A percentile compares a stretch with the other conserved stretches of the same genome.
phyloP scores from a whole-genome alignment of 1,284 basidiomycete genomes.

The Puccinia polysora region DNA sequence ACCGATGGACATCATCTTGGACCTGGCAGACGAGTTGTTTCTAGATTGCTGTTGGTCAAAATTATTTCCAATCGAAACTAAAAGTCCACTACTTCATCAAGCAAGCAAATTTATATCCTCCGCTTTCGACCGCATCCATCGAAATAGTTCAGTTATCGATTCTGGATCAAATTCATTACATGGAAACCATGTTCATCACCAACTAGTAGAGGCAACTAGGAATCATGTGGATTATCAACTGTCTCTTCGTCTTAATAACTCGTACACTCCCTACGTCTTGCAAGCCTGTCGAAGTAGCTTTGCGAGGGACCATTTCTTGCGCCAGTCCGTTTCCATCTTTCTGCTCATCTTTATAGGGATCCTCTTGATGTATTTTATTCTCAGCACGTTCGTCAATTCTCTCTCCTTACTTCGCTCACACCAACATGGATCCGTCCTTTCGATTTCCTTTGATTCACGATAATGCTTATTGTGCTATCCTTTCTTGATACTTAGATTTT shows the following conservation, averaged over 20 bases:
- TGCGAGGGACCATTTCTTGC: conserved; percentile 52
- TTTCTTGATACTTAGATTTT: conserved; percentile 58
- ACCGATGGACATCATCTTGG: conserved; percentile 29
- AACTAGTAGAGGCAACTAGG: too few relatives aligned
- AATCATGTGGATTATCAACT: too few relatives aligned
- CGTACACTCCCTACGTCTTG: too few relatives aligned
- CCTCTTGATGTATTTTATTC: conserved; percentile 71
- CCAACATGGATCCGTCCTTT: too few relatives aligned
- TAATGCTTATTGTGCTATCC: background rate
- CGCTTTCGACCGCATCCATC: too few relatives aligned
- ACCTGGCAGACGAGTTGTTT: conserved; percentile 1
- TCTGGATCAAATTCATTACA: too few relatives aligned
- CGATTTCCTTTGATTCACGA: background rate
- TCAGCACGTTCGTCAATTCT: conserved; percentile 59
- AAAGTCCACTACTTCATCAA: too few relatives aligned
- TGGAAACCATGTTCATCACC: too few relatives aligned
- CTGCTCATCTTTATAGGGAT: conserved; percentile 75
- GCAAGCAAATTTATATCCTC: too few relatives aligned
- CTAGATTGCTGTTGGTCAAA: conserved; percentile 14
- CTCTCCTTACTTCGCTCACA: too few relatives aligned
- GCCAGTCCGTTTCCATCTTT: conserved; percentile 73
- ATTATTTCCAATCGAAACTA: background rate
- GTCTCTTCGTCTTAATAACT: too few relatives aligned
- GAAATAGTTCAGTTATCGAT: too few relatives aligned
- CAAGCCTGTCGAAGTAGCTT: conserved; percentile 6